These are phyloP conservation scores for Trametes hirsuta DNA, from an alignment of 1,284 basidiomycete species.

Conservation along the genomic window DNA sequence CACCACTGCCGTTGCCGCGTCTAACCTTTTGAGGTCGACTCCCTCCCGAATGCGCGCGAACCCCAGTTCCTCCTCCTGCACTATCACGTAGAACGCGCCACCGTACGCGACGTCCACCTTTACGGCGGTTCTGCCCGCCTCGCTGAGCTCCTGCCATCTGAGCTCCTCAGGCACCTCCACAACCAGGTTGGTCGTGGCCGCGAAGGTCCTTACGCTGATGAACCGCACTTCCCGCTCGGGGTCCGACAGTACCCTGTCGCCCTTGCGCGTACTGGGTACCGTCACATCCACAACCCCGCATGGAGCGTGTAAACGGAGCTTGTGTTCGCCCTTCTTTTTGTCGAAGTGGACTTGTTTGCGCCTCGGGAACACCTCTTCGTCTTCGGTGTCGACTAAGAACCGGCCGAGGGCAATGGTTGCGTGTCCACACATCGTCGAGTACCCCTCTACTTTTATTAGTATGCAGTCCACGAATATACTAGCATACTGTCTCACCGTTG, in stretches of 20 bases:
- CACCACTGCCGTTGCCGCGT: slow-evolving; percentile 35
- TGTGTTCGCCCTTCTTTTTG: slow-evolving; percentile 24
- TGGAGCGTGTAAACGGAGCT: slow-evolving; percentile 41
- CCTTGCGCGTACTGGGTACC: slow-evolving; percentile 31
- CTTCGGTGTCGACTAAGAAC: slow-evolving; percentile 44
- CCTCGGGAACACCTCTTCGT: slow-evolving; percentile 37
- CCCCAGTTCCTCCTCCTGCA: slow-evolving; percentile 39
- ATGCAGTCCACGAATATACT: neutral
- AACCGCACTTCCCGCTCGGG: slow-evolving; percentile 38
- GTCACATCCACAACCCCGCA: slow-evolving; percentile 42
- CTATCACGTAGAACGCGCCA: slow-evolving; percentile 47
- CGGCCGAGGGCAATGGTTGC: slow-evolving; percentile 50
- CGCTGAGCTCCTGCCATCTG: slow-evolving; percentile 35
- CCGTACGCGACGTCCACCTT: slow-evolving; percentile 44
- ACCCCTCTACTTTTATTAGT: slow-evolving; percentile 40
- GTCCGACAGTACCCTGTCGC: slow-evolving; percentile 32
- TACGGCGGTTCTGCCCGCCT: slow-evolving; percentile 22
- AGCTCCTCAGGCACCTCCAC: slow-evolving; percentile 34
- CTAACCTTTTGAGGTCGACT: slow-evolving; percentile 32
- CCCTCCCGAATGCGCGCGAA: slow-evolving; percentile 31
- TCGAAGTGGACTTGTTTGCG: slow-evolving; percentile 33
- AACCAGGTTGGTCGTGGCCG: slow-evolving; percentile 31
- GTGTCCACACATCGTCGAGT: slow-evolving; percentile 52
- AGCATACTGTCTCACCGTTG: slow-evolving; percentile 37
- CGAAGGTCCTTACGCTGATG: slow-evolving; percentile 41